A percentile compares a stretch with the other conserved stretches of the same genome.
phyloP scores from a whole-genome alignment of 805 yeast genomes.

The Hanseniaspora lachancei region DNA sequence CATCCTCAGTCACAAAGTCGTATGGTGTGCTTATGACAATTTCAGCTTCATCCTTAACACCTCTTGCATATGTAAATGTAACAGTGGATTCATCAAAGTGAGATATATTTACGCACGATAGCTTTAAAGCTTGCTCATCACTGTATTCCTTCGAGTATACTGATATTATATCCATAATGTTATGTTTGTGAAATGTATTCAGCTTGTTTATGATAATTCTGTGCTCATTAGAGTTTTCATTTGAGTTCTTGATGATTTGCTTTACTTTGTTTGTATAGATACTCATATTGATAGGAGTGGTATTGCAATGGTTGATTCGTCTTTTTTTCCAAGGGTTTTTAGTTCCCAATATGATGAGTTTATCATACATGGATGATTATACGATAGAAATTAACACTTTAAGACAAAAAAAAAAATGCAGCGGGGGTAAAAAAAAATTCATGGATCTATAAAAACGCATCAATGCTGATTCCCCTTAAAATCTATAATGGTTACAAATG shows the following conservation, averaged over 20 bases:
- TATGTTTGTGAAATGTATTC: constrained; percentile 9
- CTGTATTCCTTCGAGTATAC: background rate
- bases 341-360: too few relatives aligned
- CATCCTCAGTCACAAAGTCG: background rate
- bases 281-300: background rate
- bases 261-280: background rate
- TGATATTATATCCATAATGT: constrained; percentile 1
- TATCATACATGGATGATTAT: too few relatives aligned
- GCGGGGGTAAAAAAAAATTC: too few relatives aligned
- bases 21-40: constrained; percentile 8
- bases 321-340: too few relatives aligned
- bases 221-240: background rate
- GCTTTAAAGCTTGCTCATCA: background rate
- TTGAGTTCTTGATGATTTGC: background rate
- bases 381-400: too few relatives aligned
- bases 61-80: constrained; percentile 1
- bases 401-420: too few relatives aligned
- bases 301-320: background rate
- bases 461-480: too few relatives aligned
- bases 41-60: constrained; percentile 10
- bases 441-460: too few relatives aligned
- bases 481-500: too few relatives aligned
- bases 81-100: background rate
- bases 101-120: background rate
- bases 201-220: constrained; percentile 4